Base-by-base conservation (phyloP, 1,284 basidiomycete species). In the Cryptococcus sp. region DNA sequence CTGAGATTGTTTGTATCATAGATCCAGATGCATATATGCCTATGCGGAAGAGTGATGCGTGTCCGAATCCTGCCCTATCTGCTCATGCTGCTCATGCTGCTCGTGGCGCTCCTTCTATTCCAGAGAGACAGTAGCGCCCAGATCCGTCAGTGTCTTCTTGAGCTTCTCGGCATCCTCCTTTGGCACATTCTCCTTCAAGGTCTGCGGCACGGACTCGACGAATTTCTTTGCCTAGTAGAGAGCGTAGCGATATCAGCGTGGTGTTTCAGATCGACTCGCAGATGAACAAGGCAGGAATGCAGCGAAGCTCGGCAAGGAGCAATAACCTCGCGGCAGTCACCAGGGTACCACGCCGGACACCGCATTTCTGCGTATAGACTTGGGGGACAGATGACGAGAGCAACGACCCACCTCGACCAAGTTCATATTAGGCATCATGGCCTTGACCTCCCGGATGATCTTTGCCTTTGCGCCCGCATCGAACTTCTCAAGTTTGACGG, bases 81-180 rank as follows among this genome's bases (percentile, higher is more conserved):
- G n/a, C 42, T 45, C 42, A n/a, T 45, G 42, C 16, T 45, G n/a
- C 42, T 45, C 42, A n/a, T 45, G 42, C 8, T 45, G 42, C 19
- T 55, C 38, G 35, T 45, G 8, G 8, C 23, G 23, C 8, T 42
- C n/a, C n/a, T 43, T 30, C 46, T 59, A 62, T 15, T 54, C 54
- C 25, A 95, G 83, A 72, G 85, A 85, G 65, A 97, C 86, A 60
- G 91, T 88, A 61, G 90, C 96, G 47, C 96, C 96, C 49, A 97
- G 85, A 61, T 82, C 88, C 80, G 91, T 88, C 79, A 99, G 90
- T 27, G 87, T 86, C 79, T 89, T 88, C 82, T 95, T 86, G 73
- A 99, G 82, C 82, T 98, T 98, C 80, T 98, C 95, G 13, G 94
- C 94, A 51, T 99, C 96, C 71, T 99, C 96, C 82, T 99, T 99